phyloP scores from a whole-genome alignment of 2,329 filamentous ascomycete genomes.

The Leptographium flavum region DNA sequence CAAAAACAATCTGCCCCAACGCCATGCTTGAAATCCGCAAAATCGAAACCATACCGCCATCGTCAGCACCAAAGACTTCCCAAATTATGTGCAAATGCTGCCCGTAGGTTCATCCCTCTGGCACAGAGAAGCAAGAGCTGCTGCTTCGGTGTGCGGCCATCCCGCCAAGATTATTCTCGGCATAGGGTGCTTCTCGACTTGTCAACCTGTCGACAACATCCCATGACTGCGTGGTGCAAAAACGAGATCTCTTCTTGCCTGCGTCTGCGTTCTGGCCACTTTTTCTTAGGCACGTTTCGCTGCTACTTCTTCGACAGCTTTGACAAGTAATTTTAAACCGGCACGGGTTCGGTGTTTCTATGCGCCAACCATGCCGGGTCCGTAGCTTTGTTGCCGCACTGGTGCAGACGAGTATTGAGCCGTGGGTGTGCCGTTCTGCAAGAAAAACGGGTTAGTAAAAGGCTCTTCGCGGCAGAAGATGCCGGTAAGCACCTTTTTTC shows the following conservation, averaged over 20 bases:
- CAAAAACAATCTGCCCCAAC: background rate
- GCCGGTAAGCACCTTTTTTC: conserved; percentile 44
- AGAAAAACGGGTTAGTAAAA: conserved; percentile 22
- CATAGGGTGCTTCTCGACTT: too few species aligned
- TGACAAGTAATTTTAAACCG: too few species aligned
- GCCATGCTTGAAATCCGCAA: background rate
- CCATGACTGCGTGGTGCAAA: too few species aligned
- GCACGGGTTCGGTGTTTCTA: conserved; percentile 17
- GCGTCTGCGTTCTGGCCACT: too few species aligned
- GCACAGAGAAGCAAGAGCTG: background rate
- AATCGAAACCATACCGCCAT: background rate
- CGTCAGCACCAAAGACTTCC: background rate
- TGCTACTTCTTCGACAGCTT: background rate
- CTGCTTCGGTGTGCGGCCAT: too few species aligned
- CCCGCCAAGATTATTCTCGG: too few species aligned
- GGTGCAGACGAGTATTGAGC: conserved; percentile 26
- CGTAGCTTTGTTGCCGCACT: conserved; percentile 38
- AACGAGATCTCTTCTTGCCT: too few species aligned
- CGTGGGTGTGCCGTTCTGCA: conserved; percentile 29
- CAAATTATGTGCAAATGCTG: background rate
- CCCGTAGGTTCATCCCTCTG: too few species aligned
- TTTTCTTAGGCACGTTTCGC: background rate
- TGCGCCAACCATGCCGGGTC: conserved; percentile 43
- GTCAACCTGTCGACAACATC: too few species aligned
- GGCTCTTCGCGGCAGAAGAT: conserved; percentile 13